Percentiles rank a stretch among this genome's conserved stretches.
These are phyloP conservation scores for Amphirosellinia nigrospora DNA, from an alignment of 495 filamentous ascomycete species.

Conservation along the genomic window DNA sequence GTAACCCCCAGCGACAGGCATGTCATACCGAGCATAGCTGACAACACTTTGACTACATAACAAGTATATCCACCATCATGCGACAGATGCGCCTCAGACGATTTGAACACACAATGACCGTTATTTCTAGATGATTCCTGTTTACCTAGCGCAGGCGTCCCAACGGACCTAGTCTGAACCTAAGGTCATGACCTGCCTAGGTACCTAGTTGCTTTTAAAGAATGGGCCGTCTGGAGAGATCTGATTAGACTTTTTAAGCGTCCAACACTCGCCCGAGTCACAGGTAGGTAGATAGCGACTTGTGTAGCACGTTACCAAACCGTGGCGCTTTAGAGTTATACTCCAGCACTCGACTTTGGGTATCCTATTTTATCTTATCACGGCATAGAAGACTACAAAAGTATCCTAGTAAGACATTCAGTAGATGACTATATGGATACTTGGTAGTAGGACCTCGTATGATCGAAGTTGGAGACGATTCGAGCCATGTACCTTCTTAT, in stretches of 20 bases:
- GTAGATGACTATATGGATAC: conserved; percentile 2
- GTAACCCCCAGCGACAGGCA: neutral
- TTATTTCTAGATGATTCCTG: neutral
- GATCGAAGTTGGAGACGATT: conserved; percentile 17
- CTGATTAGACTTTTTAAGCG: neutral
- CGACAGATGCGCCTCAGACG: conserved; percentile 12
- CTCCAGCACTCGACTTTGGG: neutral
- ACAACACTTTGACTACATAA: conserved; percentile 10
- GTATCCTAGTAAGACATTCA: neutral
- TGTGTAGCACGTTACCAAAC: neutral
- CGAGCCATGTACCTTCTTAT: neutral
- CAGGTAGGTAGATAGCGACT: too few relatives aligned
- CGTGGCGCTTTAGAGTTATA: neutral
- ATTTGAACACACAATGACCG: neutral
- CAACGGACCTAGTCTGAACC: neutral
- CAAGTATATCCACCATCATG: conserved; percentile 26
- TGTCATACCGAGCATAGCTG: conserved; percentile 2
- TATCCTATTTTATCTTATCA: neutral
- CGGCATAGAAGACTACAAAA: neutral
- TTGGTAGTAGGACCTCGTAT: conserved; percentile 14
- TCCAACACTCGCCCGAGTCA: neutral
- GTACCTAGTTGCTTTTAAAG: neutral
- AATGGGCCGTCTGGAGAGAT: conserved; percentile 5
- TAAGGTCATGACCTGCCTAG: neutral
- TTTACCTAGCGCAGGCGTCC: neutral